Evolutionary conservation across 257 asterid species (phyloP).

Genomic region (Cinchona pubescens): DNA sequence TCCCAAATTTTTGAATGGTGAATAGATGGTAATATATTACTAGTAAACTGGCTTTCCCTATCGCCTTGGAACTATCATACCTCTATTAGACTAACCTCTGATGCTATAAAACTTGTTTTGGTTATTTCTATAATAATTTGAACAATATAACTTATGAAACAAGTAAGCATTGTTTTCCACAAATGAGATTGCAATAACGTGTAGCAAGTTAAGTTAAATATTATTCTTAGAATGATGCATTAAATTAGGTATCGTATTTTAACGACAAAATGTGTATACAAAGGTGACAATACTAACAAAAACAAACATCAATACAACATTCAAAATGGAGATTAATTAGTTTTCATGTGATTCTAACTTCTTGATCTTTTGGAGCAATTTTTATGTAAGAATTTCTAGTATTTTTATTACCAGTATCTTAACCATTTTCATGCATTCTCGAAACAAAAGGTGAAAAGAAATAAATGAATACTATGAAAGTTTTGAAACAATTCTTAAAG

Average conservation of each 20-base stretch:
- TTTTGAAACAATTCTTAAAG: not conserved
- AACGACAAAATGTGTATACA: not conserved
- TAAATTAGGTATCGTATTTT: not conserved
- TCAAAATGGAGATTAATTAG: not conserved
- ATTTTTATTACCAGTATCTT: not conserved
- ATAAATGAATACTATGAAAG: not conserved
- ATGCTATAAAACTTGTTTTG: not conserved
- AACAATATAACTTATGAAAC: not conserved
- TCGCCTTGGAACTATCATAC: not conserved
- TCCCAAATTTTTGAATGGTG: not conserved
- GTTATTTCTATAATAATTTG: not conserved
- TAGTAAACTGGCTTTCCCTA: not conserved
- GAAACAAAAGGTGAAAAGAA: not conserved
- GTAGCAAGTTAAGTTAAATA: not conserved
- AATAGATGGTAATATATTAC: not conserved
- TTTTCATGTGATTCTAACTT: not conserved
- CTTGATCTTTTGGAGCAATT: not conserved
- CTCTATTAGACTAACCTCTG: not conserved
- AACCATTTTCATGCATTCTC: not conserved
- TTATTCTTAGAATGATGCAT: not conserved
- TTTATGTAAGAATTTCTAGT: no score
- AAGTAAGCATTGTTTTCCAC: not conserved
- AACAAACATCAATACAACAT: not conserved
- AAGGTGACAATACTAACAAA: not conserved
- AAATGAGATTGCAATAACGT: no score